Percentiles rank a stretch among this genome's conserved stretches.
phyloP scores from a whole-genome alignment of 2,329 filamentous ascomycete species.

The Arthroderma sp. region DNA sequence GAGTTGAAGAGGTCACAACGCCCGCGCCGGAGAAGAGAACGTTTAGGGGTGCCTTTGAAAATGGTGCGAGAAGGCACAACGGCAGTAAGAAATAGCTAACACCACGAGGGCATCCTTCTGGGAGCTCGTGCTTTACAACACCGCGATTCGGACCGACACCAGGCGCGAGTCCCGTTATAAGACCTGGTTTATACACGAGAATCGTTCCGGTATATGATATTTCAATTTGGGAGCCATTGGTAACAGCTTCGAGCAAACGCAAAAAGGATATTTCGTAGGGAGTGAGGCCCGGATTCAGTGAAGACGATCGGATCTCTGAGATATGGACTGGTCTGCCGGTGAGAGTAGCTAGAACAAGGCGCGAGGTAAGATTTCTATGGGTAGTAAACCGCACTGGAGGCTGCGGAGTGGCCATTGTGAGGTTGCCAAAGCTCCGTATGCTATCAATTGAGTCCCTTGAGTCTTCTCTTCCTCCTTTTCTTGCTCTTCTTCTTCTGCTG shows the following conservation, averaged over 20 bases:
- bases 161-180: constrained; percentile 74
- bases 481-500: neutral
- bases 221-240: constrained; percentile 88
- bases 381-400: constrained; percentile 61
- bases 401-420: constrained; percentile 30
- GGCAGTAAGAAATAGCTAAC: constrained; percentile 87
- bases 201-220: constrained; percentile 95
- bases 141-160: constrained; percentile 62
- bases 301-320: constrained; percentile 82
- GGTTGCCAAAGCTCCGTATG: neutral
- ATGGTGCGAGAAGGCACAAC: constrained; percentile 79
- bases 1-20: constrained; percentile 79
- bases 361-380: constrained; percentile 68
- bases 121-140: constrained; percentile 68
- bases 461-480: neutral
- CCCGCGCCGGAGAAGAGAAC: constrained; percentile 81
- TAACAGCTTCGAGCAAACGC: constrained; percentile 83
- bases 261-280: constrained; percentile 92
- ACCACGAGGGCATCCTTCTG: constrained; percentile 62
- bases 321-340: constrained; percentile 83
- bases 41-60: constrained; percentile 82
- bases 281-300: constrained; percentile 75
- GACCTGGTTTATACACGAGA: constrained; percentile 77
- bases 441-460: neutral
- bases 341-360: constrained; percentile 78